Evolutionary conservation across 208 protist genomes (phyloP).

Genomic region (Polymyxa betae): DNA sequence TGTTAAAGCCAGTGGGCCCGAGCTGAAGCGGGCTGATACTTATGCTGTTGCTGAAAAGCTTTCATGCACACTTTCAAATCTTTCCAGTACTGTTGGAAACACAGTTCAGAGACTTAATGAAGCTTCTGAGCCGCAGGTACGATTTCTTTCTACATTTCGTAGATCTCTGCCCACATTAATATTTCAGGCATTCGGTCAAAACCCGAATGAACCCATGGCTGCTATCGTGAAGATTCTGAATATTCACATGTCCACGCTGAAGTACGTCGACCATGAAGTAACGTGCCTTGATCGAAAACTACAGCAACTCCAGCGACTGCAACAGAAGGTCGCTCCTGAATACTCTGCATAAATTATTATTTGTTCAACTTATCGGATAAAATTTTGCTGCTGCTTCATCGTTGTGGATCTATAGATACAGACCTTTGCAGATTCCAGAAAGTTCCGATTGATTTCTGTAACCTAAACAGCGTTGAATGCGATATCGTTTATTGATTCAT

Average conservation of each 20-base stretch:
- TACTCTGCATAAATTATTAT: not conserved
- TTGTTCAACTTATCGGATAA: too few relatives aligned
- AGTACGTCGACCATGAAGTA: constrained; percentile 33
- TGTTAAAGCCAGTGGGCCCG: not conserved
- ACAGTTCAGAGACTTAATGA: constrained; percentile 45
- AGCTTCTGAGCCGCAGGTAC: not conserved
- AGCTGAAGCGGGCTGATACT: not conserved
- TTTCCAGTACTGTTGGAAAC: not conserved
- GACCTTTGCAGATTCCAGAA: too few relatives aligned
- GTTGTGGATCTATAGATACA: too few relatives aligned
- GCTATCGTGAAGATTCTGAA: constrained; percentile 44
- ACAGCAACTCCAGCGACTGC: constrained; percentile 40
- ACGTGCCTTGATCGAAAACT: not conserved
- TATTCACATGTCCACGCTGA: constrained; percentile 36
- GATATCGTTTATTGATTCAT: too few relatives aligned
- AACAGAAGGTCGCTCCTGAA: constrained; percentile 13
- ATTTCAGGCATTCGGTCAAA: not conserved
- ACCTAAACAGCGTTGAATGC: too few relatives aligned
- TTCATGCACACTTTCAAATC: constrained; percentile 12
- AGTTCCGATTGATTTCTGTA: too few relatives aligned
- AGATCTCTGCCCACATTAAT: not conserved
- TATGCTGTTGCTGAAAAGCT: constrained; percentile 7
- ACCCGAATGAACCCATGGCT: not conserved
- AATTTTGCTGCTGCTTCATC: too few relatives aligned
- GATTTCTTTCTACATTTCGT: not conserved